Evolutionary conservation across 805 yeast species (phyloP).

Genomic region (Lipomyces spencermartinsiae): DNA sequence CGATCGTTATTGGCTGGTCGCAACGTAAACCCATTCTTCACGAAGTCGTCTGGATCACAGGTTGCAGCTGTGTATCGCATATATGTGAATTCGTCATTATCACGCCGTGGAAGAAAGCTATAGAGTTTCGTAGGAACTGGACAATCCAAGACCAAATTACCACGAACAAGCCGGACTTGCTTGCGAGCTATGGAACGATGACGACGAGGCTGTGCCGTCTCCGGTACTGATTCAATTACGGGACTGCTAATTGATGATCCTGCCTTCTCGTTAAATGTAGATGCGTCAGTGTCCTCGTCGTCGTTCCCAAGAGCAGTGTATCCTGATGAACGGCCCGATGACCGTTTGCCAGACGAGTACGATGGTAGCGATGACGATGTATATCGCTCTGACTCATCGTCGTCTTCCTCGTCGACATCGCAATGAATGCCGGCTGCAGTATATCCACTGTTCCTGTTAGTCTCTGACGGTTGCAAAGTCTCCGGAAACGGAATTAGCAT

Average conservation of each 20-base stretch:
- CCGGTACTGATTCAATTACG: slow-evolving; percentile 31
- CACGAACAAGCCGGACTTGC: slow-evolving; percentile 75
- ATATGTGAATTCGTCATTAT: slow-evolving; percentile 89
- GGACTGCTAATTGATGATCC: slow-evolving; percentile 26
- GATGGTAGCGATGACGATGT: slow-evolving; percentile 11
- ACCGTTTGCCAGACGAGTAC: not conserved
- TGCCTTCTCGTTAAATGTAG: slow-evolving; percentile 13
- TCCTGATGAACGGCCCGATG: slow-evolving; percentile 7
- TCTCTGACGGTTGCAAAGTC: not conserved
- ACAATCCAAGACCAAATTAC: slow-evolving; percentile 88
- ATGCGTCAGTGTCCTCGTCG: slow-evolving; percentile 5
- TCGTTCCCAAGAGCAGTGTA: slow-evolving; percentile 24
- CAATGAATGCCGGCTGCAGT: not conserved
- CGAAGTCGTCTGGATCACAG: slow-evolving; percentile 86
- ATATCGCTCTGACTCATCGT: not conserved
- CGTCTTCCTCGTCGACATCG: slow-evolving; percentile 2
- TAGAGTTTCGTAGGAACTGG: slow-evolving; percentile 91
- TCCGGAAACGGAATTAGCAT: not conserved
- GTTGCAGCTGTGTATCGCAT: slow-evolving; percentile 99
- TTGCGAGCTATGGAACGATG: slow-evolving; percentile 64
- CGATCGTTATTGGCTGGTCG: slow-evolving; percentile 86
- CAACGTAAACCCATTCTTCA: slow-evolving; percentile 78
- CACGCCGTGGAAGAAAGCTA: slow-evolving; percentile 83
- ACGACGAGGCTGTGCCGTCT: slow-evolving; percentile 49
- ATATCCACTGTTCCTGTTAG: not conserved